These are phyloP conservation scores for Leccinellum luteum DNA, from an alignment of 768 basidiomycete species.

Conservation along the genomic window DNA sequence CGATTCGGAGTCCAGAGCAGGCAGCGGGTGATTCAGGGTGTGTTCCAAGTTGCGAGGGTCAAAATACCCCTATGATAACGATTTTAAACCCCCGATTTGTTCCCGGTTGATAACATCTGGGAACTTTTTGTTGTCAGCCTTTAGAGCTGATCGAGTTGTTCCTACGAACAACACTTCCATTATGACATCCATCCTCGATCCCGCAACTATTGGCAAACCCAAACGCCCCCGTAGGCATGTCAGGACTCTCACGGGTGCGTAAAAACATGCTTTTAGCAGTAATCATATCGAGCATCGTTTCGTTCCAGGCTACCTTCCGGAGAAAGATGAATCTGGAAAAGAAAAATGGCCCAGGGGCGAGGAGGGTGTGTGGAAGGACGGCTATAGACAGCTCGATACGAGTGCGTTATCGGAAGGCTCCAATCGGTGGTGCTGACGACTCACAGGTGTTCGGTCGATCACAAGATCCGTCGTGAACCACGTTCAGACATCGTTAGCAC, in stretches of 20 bases:
- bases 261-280: not conserved
- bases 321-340: constrained; percentile 71
- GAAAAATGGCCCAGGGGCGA: constrained; percentile 87
- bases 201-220: constrained; percentile 58
- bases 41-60: too few species aligned
- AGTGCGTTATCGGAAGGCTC: constrained; percentile 36
- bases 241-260: constrained; percentile 60
- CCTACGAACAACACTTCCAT: too few species aligned
- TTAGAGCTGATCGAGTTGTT: too few species aligned
- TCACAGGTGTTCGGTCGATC: constrained; percentile 55
- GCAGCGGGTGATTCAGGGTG: too few species aligned
- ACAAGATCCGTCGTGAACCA: constrained; percentile 78
- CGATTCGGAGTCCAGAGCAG: too few species aligned
- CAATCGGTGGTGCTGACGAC: constrained; percentile 2
- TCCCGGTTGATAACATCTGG: too few species aligned
- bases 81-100: too few species aligned
- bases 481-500: constrained; percentile 85
- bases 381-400: constrained; percentile 53
- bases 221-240: constrained; percentile 60
- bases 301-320: constrained; percentile 70
- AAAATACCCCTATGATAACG: too few species aligned
- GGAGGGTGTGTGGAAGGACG: constrained; percentile 69
- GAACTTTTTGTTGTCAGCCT: too few species aligned
- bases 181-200: constrained; percentile 69
- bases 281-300: not conserved